Percentiles rank a stretch among this genome's conserved stretches.
Conservation (phyloP, 2,329 filamentous ascomycete genomes). For the Huntiella savannae region DNA sequence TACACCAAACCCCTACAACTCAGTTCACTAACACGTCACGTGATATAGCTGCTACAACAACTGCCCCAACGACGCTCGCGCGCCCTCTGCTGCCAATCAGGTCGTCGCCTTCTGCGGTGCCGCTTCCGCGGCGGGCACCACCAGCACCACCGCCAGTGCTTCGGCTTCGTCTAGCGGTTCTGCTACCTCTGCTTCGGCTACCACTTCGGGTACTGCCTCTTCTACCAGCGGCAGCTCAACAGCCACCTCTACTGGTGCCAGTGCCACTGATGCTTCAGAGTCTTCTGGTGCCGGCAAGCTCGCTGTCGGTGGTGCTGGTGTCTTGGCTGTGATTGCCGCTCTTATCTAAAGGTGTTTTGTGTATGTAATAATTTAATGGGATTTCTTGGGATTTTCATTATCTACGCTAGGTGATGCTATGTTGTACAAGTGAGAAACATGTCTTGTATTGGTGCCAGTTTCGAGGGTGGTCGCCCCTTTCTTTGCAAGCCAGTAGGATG, state of each 20-base stretch:
- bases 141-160: slow-evolving; percentile 14
- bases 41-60: slow-evolving; percentile 33
- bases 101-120: slow-evolving; percentile 27
- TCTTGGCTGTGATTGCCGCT: slow-evolving; percentile 21
- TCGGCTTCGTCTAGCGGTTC: slow-evolving; percentile 7
- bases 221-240: slow-evolving; percentile 12
- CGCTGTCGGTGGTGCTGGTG: slow-evolving; percentile 20
- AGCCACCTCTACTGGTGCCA: slow-evolving; percentile 12
- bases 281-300: slow-evolving; percentile 18
- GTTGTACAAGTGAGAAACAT: not conserved
- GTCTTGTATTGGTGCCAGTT: not conserved
- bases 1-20: not conserved
- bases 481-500: not conserved
- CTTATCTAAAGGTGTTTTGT: slow-evolving; percentile 17
- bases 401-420: not conserved
- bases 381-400: not conserved
- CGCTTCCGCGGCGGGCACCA: slow-evolving; percentile 25
- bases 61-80: slow-evolving; percentile 30
- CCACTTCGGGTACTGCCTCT: slow-evolving; percentile 13
- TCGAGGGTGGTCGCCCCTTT: not conserved
- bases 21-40: not conserved
- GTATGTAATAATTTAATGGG: slow-evolving; percentile 11
- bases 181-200: slow-evolving; percentile 12
- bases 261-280: slow-evolving; percentile 14
- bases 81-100: slow-evolving; percentile 19